These are phyloP conservation scores for Pelargonium australe DNA, from an alignment of 441 rosid genomes.

Conservation along the genomic window DNA sequence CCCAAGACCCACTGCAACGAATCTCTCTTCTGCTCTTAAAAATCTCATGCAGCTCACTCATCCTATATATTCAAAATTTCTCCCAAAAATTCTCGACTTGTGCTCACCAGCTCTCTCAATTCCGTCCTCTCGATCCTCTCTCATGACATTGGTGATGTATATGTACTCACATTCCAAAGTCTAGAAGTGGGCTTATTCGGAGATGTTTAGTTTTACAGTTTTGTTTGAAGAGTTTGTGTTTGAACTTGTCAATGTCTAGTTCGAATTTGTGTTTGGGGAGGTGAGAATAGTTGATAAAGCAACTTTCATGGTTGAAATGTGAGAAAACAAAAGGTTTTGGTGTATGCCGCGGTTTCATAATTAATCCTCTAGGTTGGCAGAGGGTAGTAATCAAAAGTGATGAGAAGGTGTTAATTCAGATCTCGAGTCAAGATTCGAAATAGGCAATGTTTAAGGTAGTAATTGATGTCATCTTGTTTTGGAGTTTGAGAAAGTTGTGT, in stretches of 20 bases:
- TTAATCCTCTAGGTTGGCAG: no score
- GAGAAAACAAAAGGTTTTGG: no score
- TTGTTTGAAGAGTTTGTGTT: slow-evolving; percentile 47
- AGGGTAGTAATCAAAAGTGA: no score
- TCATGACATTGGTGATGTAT: slow-evolving; percentile 67
- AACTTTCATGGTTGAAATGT: slow-evolving; percentile 17
- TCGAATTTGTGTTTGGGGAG: slow-evolving; percentile 34
- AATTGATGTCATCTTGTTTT: no score
- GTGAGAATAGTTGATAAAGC: slow-evolving; percentile 9
- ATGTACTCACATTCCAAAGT: slow-evolving; percentile 53
- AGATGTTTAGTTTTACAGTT: slow-evolving; percentile 50
- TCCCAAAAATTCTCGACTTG: slow-evolving; percentile 39
- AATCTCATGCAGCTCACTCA: slow-evolving; percentile 56
- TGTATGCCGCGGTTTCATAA: no score
- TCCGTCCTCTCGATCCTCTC: slow-evolving; percentile 61
- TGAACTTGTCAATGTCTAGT: slow-evolving; percentile 56
- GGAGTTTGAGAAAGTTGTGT: no score
- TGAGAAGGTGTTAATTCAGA: no score
- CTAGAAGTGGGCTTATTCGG: slow-evolving; percentile 49
- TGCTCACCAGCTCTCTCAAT: slow-evolving; percentile 48
- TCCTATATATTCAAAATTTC: slow-evolving; percentile 42
- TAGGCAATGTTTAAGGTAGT: no score
- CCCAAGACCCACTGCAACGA: slow-evolving; percentile 76
- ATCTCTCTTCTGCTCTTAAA: slow-evolving; percentile 34
- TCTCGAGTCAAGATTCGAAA: no score